A percentile compares a stretch with the other conserved stretches of the same genome.
These are phyloP conservation scores for Clohesyomyces aquaticus DNA, from an alignment of 495 filamentous ascomycete genomes.

Conservation along the genomic window DNA sequence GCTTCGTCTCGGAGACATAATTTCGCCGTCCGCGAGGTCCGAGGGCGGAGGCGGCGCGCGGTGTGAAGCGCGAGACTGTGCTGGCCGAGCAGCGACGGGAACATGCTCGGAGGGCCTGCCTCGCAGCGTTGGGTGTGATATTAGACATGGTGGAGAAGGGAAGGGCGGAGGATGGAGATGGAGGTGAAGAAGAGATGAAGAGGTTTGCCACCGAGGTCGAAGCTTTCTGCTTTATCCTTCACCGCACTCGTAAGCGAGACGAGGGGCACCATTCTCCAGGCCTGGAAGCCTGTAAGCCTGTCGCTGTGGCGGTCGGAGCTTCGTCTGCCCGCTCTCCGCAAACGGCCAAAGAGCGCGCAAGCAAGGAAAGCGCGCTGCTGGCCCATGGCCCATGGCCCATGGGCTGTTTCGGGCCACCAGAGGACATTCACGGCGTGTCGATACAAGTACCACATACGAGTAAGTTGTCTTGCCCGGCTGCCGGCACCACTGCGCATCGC, in stretches of 20 bases:
- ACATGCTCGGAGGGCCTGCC: conserved; percentile 76
- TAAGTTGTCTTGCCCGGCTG: too few relatives aligned
- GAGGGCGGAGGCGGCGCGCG: conserved; percentile 52
- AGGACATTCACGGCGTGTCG: neutral
- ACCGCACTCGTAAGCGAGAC: conserved; percentile 21
- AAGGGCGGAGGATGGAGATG: conserved; percentile 6
- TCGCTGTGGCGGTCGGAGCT: neutral
- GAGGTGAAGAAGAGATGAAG: conserved; percentile 3
- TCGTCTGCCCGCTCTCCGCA: conserved; percentile 26
- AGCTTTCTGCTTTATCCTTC: neutral
- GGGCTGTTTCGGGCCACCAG: neutral
- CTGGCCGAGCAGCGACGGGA: conserved; percentile 47
- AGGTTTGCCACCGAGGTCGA: conserved; percentile 8
- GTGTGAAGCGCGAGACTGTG: conserved; percentile 38
- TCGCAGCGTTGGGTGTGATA: conserved; percentile 70
- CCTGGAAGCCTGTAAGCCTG: neutral
- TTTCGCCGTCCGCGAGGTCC: conserved; percentile 53
- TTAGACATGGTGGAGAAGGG: conserved; percentile 64
- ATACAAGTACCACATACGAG: too few relatives aligned
- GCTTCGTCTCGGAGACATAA: conserved; percentile 86
- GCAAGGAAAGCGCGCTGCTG: neutral
- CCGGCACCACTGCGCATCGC: neutral
- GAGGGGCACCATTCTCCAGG: conserved; percentile 3
- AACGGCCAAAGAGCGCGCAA: conserved; percentile 3
- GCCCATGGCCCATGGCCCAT: neutral